phyloP scores from a whole-genome alignment of 2,329 filamentous ascomycete genomes.

The Phoma sp. region DNA sequence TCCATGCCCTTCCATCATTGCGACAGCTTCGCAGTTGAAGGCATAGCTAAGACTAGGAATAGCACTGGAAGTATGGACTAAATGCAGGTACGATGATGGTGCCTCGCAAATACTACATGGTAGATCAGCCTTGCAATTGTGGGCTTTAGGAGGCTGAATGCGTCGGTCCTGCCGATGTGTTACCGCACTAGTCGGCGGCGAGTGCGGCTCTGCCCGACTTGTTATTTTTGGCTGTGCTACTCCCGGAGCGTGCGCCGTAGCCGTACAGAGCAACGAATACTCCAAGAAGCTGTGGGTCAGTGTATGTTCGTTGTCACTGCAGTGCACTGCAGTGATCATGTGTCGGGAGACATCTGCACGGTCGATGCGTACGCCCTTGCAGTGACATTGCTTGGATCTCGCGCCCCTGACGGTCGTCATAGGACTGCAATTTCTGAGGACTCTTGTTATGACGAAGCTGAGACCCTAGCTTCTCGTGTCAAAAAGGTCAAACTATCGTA shows the following conservation, averaged over 20 bases:
- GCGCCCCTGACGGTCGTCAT: background rate
- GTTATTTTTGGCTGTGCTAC: conserved; percentile 7
- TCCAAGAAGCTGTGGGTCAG: background rate
- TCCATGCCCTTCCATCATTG: background rate
- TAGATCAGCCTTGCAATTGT: background rate
- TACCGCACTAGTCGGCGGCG: background rate
- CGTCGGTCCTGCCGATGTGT: conserved; percentile 6
- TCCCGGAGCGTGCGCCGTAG: background rate
- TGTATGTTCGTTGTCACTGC: background rate
- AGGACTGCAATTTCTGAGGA: background rate
- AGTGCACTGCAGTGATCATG: too few relatives aligned
- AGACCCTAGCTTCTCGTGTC: background rate
- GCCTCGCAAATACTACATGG: background rate
- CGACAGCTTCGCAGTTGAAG: too few relatives aligned
- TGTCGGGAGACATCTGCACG: background rate
- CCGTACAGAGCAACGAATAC: background rate
- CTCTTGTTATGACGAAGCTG: background rate
- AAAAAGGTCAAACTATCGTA: background rate
- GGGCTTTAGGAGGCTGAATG: background rate
- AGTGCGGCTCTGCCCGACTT: conserved; percentile 10
- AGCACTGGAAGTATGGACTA: background rate
- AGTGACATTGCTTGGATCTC: background rate
- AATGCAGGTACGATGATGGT: background rate
- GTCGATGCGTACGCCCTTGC: background rate
- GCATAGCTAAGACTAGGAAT: background rate